Conservation (phyloP, 2,329 filamentous ascomycete species). For the Ophiosphaerella narmari region DNA sequence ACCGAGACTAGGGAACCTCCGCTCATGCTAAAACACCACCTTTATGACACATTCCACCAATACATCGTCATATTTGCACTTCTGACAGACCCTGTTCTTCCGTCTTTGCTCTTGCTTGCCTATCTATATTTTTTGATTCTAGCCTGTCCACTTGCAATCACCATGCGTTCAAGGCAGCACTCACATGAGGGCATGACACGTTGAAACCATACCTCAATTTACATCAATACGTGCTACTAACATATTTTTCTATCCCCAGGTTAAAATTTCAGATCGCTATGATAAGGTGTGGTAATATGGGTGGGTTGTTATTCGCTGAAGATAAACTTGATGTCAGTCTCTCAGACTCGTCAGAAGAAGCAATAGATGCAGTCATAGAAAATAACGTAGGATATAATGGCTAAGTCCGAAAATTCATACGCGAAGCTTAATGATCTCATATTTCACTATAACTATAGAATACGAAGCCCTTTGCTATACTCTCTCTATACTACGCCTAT, state of each 20-base stretch:
- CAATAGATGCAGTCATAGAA: conserved; percentile 52
- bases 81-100: conserved; percentile 37
- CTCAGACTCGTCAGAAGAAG: conserved; percentile 57
- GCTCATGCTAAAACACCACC: not conserved
- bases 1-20: too few species aligned
- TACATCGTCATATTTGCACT: conserved; percentile 26
- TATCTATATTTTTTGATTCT: conserved; percentile 37
- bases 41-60: conserved; percentile 1
- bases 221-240: conserved; percentile 23
- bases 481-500: conserved; percentile 55
- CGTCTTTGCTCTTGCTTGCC: conserved; percentile 35
- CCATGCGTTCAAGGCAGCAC: conserved; percentile 25
- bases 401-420: conserved; percentile 46
- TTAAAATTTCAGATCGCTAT: conserved; percentile 56
- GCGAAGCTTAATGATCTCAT: conserved; percentile 12
- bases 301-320: conserved; percentile 63
- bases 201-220: conserved; percentile 27
- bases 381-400: conserved; percentile 46
- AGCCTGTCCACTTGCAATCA: conserved; percentile 27
- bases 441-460: conserved; percentile 26
- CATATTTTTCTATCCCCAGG: too few species aligned
- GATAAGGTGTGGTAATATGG: conserved; percentile 64
- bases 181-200: conserved; percentile 8
- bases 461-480: conserved; percentile 58
- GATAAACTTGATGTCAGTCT: conserved; percentile 60